Evolutionary conservation across 306 rosid genomes (phyloP), one percentile per base, ranked within the genome.

Genomic region (Medicago arabica): DNA sequence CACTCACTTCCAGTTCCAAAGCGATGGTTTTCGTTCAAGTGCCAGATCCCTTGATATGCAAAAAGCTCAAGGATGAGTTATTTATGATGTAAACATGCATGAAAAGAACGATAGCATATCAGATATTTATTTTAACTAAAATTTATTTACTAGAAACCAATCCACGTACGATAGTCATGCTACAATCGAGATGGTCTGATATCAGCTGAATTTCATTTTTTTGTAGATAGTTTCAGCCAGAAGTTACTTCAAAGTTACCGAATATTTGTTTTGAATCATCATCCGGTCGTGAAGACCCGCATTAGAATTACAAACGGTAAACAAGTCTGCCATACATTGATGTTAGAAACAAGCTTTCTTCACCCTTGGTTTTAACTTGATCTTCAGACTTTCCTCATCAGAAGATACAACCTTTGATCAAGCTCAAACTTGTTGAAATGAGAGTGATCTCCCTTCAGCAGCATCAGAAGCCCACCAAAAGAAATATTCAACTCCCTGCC

Each of bases 401-500:
- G 87, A 79, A 90, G 88, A 84, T 77, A 94, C 80, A 81, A 36
- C 78, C 69, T 81, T 59, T 81, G 97, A 83, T 94, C 98, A 60
- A 94, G 93, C 75, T 91, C 97, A 80, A 91, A 94, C 64, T 81
- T 81, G 85, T 81, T 81, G 77, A 31, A 81, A 18, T 81, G 85
- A 71, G 85, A 81, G 64, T 70, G 88, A 51, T 91, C 98, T 31
- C 98, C 97, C 84, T 78, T 92, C 82, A 94, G 84, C 91, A 90
- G 61, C 98, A 91, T 91, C 85, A 94, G 86, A 75, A 94, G 98
- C 76, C 97, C 98, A 50, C 96, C 95, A 84, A 94, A 94, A 39
- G 98, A 91, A 60, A 92, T 90, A 73, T 81, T 80, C 17, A 94
- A 66, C 84, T 94, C 98, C 76, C 97, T 88, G 67, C 17, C 69